A percentile compares a stretch with the other conserved stretches of the same genome.
Evolutionary conservation across 2,329 filamentous ascomycete species (phyloP).

Genomic region (Fusarium fujikuroi): DNA sequence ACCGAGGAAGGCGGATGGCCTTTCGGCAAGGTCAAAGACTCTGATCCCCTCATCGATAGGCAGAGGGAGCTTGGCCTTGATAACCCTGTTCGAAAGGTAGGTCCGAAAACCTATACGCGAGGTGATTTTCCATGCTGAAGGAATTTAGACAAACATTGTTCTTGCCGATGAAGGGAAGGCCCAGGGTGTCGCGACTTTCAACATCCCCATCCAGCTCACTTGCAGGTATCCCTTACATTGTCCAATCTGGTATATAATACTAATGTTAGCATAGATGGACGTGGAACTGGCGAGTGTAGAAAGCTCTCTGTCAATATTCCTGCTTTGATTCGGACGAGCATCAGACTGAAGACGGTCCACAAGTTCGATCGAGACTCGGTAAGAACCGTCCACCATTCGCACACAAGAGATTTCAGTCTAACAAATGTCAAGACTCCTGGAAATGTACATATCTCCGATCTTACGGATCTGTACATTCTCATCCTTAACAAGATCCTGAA

Average conservation of each 20-base stretch:
- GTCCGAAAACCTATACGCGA: fast-evolving
- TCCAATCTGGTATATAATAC: background rate
- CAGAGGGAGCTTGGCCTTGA: conserved; percentile 44
- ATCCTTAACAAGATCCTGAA: conserved; percentile 45
- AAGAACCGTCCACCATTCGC: background rate
- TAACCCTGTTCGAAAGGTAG: conserved; percentile 46
- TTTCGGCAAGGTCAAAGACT: conserved; percentile 46
- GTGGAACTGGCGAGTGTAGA: conserved; percentile 47
- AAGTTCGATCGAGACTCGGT: conserved; percentile 50
- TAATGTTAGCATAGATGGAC: conserved; percentile 44
- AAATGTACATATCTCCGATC: conserved; percentile 47
- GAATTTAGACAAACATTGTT: conserved; percentile 41
- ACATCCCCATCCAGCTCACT: conserved; percentile 43
- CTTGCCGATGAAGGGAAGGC: conserved; percentile 46
- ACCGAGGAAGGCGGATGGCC: conserved; percentile 47
- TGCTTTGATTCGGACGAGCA: conserved; percentile 44
- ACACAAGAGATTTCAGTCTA: background rate
- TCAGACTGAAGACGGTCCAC: conserved; percentile 44
- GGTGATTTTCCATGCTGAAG: background rate
- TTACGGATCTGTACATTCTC: conserved; percentile 46
- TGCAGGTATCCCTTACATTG: conserved; percentile 38
- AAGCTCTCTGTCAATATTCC: conserved; percentile 50
- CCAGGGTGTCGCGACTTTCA: conserved; percentile 45
- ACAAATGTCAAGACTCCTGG: conserved; percentile 35
- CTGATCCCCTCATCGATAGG: conserved; percentile 43